phyloP scores from a whole-genome alignment of 805 yeast genomes.

The Kodamaea fukazawae region DNA sequence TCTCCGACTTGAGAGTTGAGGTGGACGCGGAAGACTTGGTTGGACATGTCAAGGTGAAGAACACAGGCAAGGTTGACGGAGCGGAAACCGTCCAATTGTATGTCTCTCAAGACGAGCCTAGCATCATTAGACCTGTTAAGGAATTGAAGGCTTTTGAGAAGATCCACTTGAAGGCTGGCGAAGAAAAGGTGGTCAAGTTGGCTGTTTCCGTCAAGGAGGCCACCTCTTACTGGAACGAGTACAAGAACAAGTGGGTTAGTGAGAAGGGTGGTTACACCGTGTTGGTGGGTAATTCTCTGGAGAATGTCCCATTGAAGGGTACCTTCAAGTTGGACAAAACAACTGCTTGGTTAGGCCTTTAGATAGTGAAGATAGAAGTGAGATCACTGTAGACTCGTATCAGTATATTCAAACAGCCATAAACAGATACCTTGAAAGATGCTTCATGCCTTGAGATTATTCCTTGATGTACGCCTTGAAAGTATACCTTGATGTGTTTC shows the following conservation, averaged over 20 bases:
- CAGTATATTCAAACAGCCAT: no score
- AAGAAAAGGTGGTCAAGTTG: slow-evolving; percentile 34
- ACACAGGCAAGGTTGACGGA: slow-evolving; percentile 50
- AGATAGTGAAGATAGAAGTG: not conserved
- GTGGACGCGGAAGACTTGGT: slow-evolving; percentile 23
- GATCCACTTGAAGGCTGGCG: slow-evolving; percentile 45
- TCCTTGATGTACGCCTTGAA: no score
- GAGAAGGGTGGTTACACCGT: slow-evolving; percentile 52
- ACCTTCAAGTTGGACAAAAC: slow-evolving; percentile 2
- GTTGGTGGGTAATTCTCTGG: slow-evolving; percentile 37
- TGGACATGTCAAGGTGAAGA: slow-evolving; percentile 42
- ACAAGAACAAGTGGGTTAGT: slow-evolving; percentile 47
- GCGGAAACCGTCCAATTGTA: slow-evolving; percentile 58
- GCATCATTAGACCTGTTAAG: slow-evolving; percentile 50
- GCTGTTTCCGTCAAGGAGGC: slow-evolving; percentile 46
- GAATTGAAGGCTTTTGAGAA: slow-evolving; percentile 60
- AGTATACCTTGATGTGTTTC: no score
- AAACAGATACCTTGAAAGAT: no score
- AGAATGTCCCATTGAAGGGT: slow-evolving; percentile 5
- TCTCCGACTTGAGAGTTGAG: slow-evolving; percentile 34
- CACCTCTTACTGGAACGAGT: slow-evolving; percentile 53
- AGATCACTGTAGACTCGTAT: no score
- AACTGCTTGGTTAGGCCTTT: slow-evolving; percentile 5
- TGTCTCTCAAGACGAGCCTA: slow-evolving; percentile 36
- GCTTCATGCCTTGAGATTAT: no score